A percentile compares a stretch with the other conserved stretches of the same genome.
Evolutionary conservation across 129 eudicot genomes (phyloP).

Genomic region (Flaveria ramosissima): DNA sequence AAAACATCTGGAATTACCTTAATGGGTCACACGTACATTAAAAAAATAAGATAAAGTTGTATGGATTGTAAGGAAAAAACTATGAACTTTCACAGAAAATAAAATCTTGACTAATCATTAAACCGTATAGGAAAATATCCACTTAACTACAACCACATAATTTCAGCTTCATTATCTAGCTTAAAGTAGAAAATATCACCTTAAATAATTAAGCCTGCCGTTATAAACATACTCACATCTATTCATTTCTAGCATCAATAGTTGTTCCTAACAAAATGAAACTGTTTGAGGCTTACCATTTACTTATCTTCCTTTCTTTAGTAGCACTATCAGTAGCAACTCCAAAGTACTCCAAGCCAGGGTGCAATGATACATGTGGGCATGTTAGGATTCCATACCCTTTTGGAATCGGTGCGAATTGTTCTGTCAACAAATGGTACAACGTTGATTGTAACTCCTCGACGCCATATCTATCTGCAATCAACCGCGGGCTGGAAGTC

Average conservation of each 20-base stretch:
- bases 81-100: too few relatives aligned
- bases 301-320: not conserved
- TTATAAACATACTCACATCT: not conserved
- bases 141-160: too few relatives aligned
- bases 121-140: too few relatives aligned
- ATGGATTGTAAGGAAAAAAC: too few relatives aligned
- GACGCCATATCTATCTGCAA: not conserved
- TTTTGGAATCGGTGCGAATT: not conserved
- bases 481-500: not conserved
- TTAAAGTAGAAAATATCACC: too few relatives aligned
- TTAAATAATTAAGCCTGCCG: too few relatives aligned
- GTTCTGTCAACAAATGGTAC: not conserved
- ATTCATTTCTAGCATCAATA: not conserved
- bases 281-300: not conserved
- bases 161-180: too few relatives aligned
- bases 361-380: not conserved
- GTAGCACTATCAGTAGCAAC: not conserved
- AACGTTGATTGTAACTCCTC: not conserved
- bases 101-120: too few relatives aligned
- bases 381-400: not conserved
- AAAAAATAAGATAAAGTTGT: too few relatives aligned
- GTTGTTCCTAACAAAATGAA: not conserved
- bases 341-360: not conserved
- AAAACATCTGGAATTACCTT: too few relatives aligned
- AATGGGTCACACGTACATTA: too few relatives aligned